A percentile compares a stretch with the other conserved stretches of the same genome.
Conservation (phyloP, 176 grass and related monocot genomes). For the Calamus simplicifolius region DNA sequence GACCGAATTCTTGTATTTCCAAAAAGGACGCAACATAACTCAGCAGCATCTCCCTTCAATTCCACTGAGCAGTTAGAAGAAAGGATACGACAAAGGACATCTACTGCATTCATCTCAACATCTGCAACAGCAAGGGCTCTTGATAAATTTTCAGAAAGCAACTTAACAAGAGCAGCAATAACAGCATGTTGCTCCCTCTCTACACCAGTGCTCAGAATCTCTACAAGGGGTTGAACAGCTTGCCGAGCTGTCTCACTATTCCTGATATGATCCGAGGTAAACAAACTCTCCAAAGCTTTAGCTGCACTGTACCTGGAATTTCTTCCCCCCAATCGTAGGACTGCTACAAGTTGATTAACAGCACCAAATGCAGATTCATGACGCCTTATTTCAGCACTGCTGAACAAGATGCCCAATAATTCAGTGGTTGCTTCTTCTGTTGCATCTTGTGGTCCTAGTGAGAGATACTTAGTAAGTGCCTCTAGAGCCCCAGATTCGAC, state of each 20-base stretch:
- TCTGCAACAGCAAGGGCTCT: conserved; percentile 82
- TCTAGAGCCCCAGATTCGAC: conserved; percentile 94
- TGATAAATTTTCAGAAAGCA: conserved; percentile 89
- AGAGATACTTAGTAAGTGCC: conserved; percentile 93
- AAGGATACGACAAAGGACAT: conserved; percentile 89
- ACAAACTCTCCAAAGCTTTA: conserved; percentile 95
- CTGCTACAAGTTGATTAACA: conserved; percentile 96
- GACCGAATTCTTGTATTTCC: conserved; percentile 94
- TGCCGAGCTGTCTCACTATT: conserved; percentile 85
- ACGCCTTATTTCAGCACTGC: conserved; percentile 73
- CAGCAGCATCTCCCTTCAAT: conserved; percentile 94
- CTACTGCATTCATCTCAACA: conserved; percentile 95
- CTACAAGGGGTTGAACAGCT: conserved; percentile 94
- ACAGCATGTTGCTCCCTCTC: conserved; percentile 98
- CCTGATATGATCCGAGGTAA: conserved; percentile 93
- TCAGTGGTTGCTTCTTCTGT: conserved; percentile 98
- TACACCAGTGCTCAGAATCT: conserved; percentile 92
- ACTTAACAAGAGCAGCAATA: conserved; percentile 89
- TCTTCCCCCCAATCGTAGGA: conserved; percentile 91
- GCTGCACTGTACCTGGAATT: conserved; percentile 97
- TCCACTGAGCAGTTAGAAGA: conserved; percentile 83
- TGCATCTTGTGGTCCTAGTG: conserved; percentile 84
- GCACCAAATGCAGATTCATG: conserved; percentile 80
- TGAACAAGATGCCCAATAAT: conserved; percentile 83
- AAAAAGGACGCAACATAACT: conserved; percentile 93